Evolutionary conservation across 2,329 filamentous ascomycete species (phyloP).

Genomic region (Paecilomyces formosus): DNA sequence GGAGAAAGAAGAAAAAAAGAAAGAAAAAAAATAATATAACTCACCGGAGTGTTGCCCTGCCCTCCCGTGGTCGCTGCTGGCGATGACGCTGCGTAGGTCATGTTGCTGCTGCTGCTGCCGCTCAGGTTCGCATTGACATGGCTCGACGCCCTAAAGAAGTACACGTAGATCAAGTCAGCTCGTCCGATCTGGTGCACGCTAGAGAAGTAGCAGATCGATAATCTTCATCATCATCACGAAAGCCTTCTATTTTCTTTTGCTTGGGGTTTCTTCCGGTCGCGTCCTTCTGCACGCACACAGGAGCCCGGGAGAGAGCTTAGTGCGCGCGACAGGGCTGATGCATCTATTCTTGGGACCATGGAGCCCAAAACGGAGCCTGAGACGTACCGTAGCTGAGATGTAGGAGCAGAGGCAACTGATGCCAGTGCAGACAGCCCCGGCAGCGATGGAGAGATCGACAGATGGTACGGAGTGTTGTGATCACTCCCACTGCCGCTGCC

Average conservation of each 20-base stretch:
- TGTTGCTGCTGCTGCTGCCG: constrained; percentile 47
- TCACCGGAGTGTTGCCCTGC: constrained; percentile 44
- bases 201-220: background rate
- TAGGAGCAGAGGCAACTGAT: constrained; percentile 47
- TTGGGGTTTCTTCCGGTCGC: background rate
- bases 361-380: background rate
- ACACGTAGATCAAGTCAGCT: constrained; percentile 1
- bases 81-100: constrained; percentile 57
- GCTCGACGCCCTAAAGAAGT: constrained; percentile 13
- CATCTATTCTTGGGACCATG: background rate
- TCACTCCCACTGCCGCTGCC: constrained; percentile 15
- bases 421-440: constrained; percentile 55
- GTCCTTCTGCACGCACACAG: background rate
- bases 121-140: constrained; percentile 31
- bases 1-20: constrained; percentile 11
- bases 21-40: constrained; percentile 17
- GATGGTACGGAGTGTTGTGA: constrained; percentile 14
- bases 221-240: background rate
- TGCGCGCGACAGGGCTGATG: background rate
- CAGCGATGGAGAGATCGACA: constrained; percentile 37
- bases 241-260: background rate
- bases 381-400: constrained; percentile 46
- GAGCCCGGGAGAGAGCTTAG: background rate
- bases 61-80: constrained; percentile 59
- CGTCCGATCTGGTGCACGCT: background rate